Percentiles rank a stretch among this genome's conserved stretches.
These are phyloP conservation scores for Phytophthora citricola DNA, from an alignment of 352 stramenopile species.

Conservation along the genomic window DNA sequence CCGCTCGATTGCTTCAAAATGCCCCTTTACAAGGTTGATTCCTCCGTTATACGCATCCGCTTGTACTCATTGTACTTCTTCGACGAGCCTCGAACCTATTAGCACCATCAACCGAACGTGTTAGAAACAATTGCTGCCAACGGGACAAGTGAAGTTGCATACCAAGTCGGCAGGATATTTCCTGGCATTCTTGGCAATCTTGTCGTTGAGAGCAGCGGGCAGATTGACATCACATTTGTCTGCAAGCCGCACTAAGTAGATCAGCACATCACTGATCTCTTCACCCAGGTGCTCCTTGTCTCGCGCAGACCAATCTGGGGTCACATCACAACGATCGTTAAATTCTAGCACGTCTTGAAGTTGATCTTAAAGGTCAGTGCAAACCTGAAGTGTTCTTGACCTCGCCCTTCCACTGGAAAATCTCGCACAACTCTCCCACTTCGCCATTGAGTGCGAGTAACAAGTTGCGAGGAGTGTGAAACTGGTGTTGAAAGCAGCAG, in stretches of 20 bases:
- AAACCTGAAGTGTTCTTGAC: constrained; percentile 67
- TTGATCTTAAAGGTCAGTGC: background rate
- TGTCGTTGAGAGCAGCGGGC: constrained; percentile 87
- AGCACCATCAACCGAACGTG: constrained; percentile 4
- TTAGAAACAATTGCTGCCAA: background rate
- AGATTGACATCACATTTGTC: constrained; percentile 93
- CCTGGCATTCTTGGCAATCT: constrained; percentile 91
- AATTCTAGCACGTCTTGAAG: background rate
- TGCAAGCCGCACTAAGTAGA: constrained; percentile 97
- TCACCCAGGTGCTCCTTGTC: constrained; percentile 93
- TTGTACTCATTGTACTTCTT: constrained; percentile 90
- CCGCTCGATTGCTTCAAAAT: background rate
- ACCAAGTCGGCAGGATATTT: constrained; percentile 77
- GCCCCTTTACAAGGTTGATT: constrained; percentile 45
- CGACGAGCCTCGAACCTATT: constrained; percentile 64
- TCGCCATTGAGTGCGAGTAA: constrained; percentile 94
- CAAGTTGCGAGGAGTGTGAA: constrained; percentile 91
- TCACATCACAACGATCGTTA: constrained; percentile 3
- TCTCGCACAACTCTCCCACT: constrained; percentile 95
- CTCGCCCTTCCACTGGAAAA: constrained; percentile 94
- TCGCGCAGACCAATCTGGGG: constrained; percentile 69
- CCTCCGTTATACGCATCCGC: constrained; percentile 56
- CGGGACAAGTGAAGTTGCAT: background rate
- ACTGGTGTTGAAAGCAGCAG: constrained; percentile 46
- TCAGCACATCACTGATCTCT: constrained; percentile 97